Percentiles rank a stretch among this genome's conserved stretches.
phyloP scores from a whole-genome alignment of 495 filamentous ascomycete species.

The Collariella sp. region DNA sequence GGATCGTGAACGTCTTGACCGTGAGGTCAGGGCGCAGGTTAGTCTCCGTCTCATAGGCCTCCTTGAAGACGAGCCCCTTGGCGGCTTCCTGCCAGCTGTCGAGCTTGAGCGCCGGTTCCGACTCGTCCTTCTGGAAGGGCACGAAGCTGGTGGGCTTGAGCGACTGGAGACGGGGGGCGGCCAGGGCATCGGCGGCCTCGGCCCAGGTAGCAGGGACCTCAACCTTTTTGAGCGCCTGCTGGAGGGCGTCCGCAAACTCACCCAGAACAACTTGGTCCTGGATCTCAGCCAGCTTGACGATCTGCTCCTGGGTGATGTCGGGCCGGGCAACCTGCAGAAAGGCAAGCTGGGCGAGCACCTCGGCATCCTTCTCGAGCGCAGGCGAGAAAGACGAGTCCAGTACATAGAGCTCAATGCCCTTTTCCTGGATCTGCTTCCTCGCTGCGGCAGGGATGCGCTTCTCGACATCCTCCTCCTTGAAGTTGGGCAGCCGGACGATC shows the following conservation, averaged over 20 bases:
- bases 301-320: conserved; percentile 46
- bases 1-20: conserved; percentile 76
- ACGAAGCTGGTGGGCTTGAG: conserved; percentile 73
- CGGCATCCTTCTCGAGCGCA: conserved; percentile 54
- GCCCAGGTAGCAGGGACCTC: conserved; percentile 75
- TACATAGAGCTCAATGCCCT: conserved; percentile 59
- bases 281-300: conserved; percentile 25
- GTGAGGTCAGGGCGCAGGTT: conserved; percentile 75
- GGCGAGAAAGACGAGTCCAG: conserved; percentile 62
- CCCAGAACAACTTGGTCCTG: conserved; percentile 44
- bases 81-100: conserved; percentile 73
- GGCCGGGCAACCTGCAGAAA: conserved; percentile 68
- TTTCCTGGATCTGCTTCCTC: conserved; percentile 58
- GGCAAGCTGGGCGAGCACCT: conserved; percentile 60
- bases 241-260: conserved; percentile 56
- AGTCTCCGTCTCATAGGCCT: conserved; percentile 70
- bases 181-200: conserved; percentile 47
- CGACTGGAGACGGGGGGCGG: conserved; percentile 45
- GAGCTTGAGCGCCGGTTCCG: conserved; percentile 55
- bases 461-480: conserved; percentile 83
- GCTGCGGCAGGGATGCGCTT: conserved; percentile 67
- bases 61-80: conserved; percentile 86
- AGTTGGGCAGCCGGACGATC: conserved; percentile 63
- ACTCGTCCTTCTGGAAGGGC: conserved; percentile 67
- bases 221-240: conserved; percentile 58